These are phyloP conservation scores for Xylaria sp. DNA, from an alignment of 2,329 filamentous ascomycete species.

Conservation along the genomic window DNA sequence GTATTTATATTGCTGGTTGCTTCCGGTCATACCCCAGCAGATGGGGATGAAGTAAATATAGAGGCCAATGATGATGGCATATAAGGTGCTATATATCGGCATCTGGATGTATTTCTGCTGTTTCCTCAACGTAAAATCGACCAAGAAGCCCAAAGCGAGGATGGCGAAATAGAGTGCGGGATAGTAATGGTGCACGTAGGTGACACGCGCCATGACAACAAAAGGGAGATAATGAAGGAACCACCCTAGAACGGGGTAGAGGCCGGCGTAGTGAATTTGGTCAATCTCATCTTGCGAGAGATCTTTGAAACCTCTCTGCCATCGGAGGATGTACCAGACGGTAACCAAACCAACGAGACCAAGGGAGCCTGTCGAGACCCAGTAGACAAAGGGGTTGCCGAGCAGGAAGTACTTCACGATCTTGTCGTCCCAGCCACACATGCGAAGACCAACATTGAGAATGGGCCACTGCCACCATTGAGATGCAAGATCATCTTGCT, in stretches of 20 bases:
- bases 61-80: slow-evolving; percentile 77
- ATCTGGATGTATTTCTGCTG: slow-evolving; percentile 72
- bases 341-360: slow-evolving; percentile 77
- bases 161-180: slow-evolving; percentile 98
- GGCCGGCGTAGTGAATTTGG: slow-evolving; percentile 90
- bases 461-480: slow-evolving; percentile 99
- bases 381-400: slow-evolving; percentile 95
- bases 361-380: slow-evolving; percentile 86
- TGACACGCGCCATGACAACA: slow-evolving; percentile 97
- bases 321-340: slow-evolving; percentile 87
- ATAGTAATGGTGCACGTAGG: slow-evolving; percentile 99
- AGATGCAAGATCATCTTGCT: slow-evolving; percentile 97
- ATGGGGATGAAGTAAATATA: slow-evolving; percentile 94
- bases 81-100: slow-evolving; percentile 77
- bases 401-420: slow-evolving; percentile 98
- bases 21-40: slow-evolving; percentile 93
- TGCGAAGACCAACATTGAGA: slow-evolving; percentile 91
- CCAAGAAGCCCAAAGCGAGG: slow-evolving; percentile 84
- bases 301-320: slow-evolving; percentile 93
- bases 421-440: slow-evolving; percentile 98
- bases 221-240: slow-evolving; percentile 96
- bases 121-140: slow-evolving; percentile 82
- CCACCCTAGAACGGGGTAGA: slow-evolving; percentile 95
- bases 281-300: slow-evolving; percentile 84
- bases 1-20: slow-evolving; percentile 85